Percentiles rank a stretch among this genome's conserved stretches.
phyloP scores from a whole-genome alignment of 441 rosid genomes.

The Gossypium aridum region DNA sequence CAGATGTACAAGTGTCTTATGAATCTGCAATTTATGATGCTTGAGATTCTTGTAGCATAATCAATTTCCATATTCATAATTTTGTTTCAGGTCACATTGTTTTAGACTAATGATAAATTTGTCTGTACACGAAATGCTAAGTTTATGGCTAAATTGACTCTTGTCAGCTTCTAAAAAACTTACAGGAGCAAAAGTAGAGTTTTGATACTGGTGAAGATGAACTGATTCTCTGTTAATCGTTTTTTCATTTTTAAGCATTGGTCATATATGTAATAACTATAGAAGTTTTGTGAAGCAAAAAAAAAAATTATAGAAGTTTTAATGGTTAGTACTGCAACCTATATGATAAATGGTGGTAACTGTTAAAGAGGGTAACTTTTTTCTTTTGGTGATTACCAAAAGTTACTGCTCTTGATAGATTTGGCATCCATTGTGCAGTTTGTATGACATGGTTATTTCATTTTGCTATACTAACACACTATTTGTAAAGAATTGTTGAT shows the following conservation, averaged over 20 bases:
- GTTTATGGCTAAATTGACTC: not conserved
- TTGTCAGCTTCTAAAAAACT: not conserved
- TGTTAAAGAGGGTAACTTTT: not conserved
- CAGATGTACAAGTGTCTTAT: not conserved
- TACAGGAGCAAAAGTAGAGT: not conserved
- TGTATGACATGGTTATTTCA: not conserved
- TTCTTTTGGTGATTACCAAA: not conserved
- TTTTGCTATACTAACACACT: not conserved
- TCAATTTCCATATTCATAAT: not conserved
- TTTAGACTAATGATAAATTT: not conserved
- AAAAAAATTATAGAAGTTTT: not conserved
- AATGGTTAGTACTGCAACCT: not conserved
- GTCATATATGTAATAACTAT: not conserved
- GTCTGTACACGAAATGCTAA: not conserved
- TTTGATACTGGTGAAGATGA: not conserved
- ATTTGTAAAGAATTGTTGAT: not conserved
- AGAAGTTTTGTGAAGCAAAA: not conserved
- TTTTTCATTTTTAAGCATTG: not conserved
- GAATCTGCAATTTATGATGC: not conserved
- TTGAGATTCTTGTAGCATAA: not conserved
- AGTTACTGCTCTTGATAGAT: not conserved
- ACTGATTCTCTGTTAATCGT: not conserved
- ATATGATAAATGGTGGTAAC: not conserved
- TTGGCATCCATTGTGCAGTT: not conserved
- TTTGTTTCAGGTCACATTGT: not conserved